A percentile compares a stretch with the other conserved stretches of the same genome.
Conservation (phyloP, 1,139 yeast species). For the Yueomyces sp. region DNA sequence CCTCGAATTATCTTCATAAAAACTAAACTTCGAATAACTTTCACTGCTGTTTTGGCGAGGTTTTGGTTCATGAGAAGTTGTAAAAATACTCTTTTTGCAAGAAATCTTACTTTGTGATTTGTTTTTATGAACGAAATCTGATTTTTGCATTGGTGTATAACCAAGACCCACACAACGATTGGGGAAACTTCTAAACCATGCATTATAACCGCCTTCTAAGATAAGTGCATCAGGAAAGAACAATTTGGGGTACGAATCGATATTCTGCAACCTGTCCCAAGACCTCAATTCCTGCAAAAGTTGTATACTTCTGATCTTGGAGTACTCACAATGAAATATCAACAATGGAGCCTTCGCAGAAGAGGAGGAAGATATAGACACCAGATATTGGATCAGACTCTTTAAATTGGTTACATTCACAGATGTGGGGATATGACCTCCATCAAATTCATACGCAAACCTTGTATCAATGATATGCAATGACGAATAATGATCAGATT, state of each 20-base stretch:
- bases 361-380: conserved; percentile 4
- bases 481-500: conserved; percentile 43
- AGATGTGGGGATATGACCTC: conserved; percentile 87
- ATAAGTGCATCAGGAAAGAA: conserved; percentile 82
- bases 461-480: conserved; percentile 71
- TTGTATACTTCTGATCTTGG: conserved; percentile 83
- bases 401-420: conserved; percentile 62
- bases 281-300: conserved; percentile 81
- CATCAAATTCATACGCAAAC: conserved; percentile 79
- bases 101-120: too few species aligned
- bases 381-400: conserved; percentile 30
- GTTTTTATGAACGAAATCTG: not conserved
- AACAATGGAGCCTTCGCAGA: conserved; percentile 33
- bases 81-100: too few species aligned
- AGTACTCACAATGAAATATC: conserved; percentile 89
- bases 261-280: conserved; percentile 65
- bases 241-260: conserved; percentile 64
- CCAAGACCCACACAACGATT: conserved; percentile 30
- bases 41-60: too few species aligned
- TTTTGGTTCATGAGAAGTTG: too few species aligned
- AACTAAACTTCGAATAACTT: too few species aligned
- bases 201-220: conserved; percentile 82
- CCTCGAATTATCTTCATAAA: too few species aligned
- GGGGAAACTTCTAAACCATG: conserved; percentile 42
- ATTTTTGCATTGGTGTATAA: not conserved